Evolutionary conservation across 2,329 filamentous ascomycete genomes (phyloP), one percentile per base, ranked within the genome.

Genomic region (Trichoderma asperellum): DNA sequence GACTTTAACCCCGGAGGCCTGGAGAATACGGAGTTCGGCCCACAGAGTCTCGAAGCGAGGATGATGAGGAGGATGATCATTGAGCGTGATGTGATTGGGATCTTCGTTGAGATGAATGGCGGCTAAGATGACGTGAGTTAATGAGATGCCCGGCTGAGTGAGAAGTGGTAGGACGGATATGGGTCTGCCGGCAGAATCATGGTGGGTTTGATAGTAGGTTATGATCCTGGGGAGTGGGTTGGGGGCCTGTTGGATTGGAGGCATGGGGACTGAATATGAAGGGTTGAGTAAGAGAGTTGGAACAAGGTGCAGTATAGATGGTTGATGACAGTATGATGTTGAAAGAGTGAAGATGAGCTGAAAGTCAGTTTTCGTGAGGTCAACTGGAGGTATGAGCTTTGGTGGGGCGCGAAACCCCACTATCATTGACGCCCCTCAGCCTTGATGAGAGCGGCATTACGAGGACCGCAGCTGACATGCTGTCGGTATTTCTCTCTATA

Each of bases 81-180:
- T 97, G 72, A 97, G 86, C 0, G 90, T 92, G 74, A 95, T 86
- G 70, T 88, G 84, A 10, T 83, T 84, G 0, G 92, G 88, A 24
- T 81, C 80, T 6, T 86, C 84, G 78, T 96, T 94, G 74, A 97
- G 82, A 79, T 97, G 94, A 70, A 97, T 88, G 14, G 94, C 94
- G 6, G 92, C 93, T 60, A 97, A 81, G 74, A 97, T 94, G 70
- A 97, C 85, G 80, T 97, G 94, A 0, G 94, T 97, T 32, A 87
- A 77, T 47, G 83, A 78, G 71, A 87, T 84, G 68, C 78, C 77
- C 5, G 82, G 76, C 58, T 83, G 79, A 18, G 78, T 82, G 72
- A 88, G 76, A 68, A 88, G 80, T 0, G 85, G 85, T 2, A 88
- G 81, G 70, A 87, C 79, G 4, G 86, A 87, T 71, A 88, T 83